Conservation (phyloP, 2,329 filamentous ascomycete genomes). For the Metarhizium humberi region DNA sequence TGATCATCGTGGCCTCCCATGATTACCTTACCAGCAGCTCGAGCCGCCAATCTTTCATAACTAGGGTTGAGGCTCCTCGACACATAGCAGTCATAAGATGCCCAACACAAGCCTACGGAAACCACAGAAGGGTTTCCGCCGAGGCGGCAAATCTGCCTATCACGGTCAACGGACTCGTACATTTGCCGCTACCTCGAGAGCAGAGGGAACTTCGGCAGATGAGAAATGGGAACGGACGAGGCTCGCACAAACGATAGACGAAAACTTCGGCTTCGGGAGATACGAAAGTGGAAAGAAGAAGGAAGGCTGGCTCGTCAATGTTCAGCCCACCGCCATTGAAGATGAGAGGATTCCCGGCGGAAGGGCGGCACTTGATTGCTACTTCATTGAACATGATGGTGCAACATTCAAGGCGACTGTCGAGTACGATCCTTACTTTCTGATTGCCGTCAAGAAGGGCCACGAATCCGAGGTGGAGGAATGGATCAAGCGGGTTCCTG, state of each 20-base stretch:
- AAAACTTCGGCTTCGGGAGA: constrained; percentile 85
- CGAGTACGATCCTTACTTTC: constrained; percentile 93
- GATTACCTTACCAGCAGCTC: constrained; percentile 11
- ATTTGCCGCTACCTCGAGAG: constrained; percentile 67
- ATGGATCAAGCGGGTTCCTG: constrained; percentile 72
- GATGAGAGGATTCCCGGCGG: constrained; percentile 78
- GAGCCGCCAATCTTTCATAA: constrained; percentile 8
- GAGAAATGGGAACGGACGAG: constrained; percentile 83
- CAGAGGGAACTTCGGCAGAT: constrained; percentile 82
- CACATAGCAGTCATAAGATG: constrained; percentile 29
- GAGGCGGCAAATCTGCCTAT: constrained; percentile 57
- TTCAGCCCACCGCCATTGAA: constrained; percentile 81
- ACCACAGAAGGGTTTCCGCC: constrained; percentile 59
- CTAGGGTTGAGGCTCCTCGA: constrained; percentile 8
- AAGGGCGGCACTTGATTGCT: constrained; percentile 86
- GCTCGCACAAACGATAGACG: constrained; percentile 83
- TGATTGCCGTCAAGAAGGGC: constrained; percentile 81
- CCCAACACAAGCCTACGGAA: constrained; percentile 49
- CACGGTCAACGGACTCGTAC: constrained; percentile 66
- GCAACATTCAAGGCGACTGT: constrained; percentile 92
- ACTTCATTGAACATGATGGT: constrained; percentile 86
- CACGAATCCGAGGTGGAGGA: constrained; percentile 92
- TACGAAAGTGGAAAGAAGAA: constrained; percentile 79
- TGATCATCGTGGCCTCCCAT: constrained; percentile 7
- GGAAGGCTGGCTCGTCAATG: constrained; percentile 90